Evolutionary conservation across 164 flowering plant species (phyloP).

Genomic region (Paratinospora sagittata): DNA sequence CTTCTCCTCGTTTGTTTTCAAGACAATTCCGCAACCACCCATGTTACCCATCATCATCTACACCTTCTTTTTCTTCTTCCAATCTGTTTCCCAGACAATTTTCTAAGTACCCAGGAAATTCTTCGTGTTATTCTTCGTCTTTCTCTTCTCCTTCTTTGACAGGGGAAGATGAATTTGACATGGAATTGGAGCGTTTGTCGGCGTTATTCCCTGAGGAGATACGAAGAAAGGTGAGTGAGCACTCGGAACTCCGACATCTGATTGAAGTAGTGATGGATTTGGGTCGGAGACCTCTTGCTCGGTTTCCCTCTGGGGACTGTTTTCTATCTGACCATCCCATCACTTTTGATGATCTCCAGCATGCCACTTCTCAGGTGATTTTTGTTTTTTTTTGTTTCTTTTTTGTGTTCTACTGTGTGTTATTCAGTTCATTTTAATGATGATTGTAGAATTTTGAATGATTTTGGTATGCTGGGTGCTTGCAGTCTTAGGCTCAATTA

Average conservation of each 20-base stretch:
- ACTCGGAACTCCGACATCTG: constrained; percentile 52
- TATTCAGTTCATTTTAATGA: no score
- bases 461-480: background rate
- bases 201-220: constrained; percentile 66
- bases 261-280: constrained; percentile 94
- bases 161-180: constrained; percentile 34
- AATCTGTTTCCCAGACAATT: constrained; percentile 8
- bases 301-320: constrained; percentile 84
- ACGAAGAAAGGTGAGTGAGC: constrained; percentile 45
- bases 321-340: constrained; percentile 54
- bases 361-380: constrained; percentile 61
- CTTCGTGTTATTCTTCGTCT: constrained; percentile 3
- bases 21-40: no score
- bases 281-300: constrained; percentile 76
- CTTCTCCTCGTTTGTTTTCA: no score
- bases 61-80: background rate
- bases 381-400: background rate
- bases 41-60: no score
- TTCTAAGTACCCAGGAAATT: constrained; percentile 11
- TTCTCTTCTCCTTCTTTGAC: constrained; percentile 8
- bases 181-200: constrained; percentile 61
- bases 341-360: constrained; percentile 44
- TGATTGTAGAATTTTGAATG: no score
- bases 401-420: no score
- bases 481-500: background rate